Evolutionary conservation across 192 early-diverging fungal species (phyloP), one percentile per base, ranked within the genome.

Genomic region (Tieghemiomyces parasiticus): DNA sequence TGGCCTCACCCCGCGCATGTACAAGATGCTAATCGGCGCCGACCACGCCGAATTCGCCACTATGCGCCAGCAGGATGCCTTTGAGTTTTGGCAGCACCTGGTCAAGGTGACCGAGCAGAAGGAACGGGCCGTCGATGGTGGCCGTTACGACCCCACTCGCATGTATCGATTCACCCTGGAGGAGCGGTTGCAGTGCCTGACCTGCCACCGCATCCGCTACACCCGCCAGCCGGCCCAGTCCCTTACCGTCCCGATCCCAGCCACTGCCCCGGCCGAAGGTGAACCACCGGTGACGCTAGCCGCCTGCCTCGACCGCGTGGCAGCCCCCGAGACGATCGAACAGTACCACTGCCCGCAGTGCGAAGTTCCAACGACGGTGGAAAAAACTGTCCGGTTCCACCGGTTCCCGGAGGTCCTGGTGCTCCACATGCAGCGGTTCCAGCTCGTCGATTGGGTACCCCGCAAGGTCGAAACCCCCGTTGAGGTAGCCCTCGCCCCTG

Each of bases 21-120:
- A 96, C 72, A 99, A 99, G 65, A 64, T 73, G 1, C 67, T 95
- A 12, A 76, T 96, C 34, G 92, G 91, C 14, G 81, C 82, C 54
- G 90, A 84, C 29, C 93, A 97, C 61, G 65, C 81, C n/a, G 96
- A 99, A 65, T 99, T 99, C 58, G 82, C 85, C 24, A 88, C 92
- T 1, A 99, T 99, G 96, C 78, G 91, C 33, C 96, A 99, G 69
- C 96, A 97, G 79, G 96, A 99, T 65, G 91, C 94, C 0, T 90
- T 84, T 62, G 96, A 99, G 70, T 99, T 95, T 64, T 78, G 92
- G 59, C 84, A 85, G 63, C 81, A 90, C 58, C 62, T 95, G 33
- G 62, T 78, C 53, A 85, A 86, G 48, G 72, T 81, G 25, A 70
- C 94, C 48, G 74, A 85, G 58, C 78, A 92, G 52, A 85, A 80